Percentiles rank a stretch among this genome's conserved stretches.
These are phyloP conservation scores for Moringa oleifera DNA, from an alignment of 345 rosid species.

Conservation along the genomic window DNA sequence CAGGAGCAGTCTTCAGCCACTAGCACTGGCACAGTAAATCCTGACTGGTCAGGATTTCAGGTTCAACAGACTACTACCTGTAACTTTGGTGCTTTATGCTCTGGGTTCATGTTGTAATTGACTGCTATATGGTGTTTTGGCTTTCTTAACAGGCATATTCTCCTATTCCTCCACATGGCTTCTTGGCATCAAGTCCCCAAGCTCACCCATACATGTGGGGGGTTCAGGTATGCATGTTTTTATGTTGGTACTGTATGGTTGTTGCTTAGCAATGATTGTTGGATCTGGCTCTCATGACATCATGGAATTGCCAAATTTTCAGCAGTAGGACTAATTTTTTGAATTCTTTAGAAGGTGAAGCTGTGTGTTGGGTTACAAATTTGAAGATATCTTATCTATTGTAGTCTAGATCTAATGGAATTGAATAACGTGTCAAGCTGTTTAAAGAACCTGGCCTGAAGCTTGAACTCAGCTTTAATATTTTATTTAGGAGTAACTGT, in stretches of 20 bases:
- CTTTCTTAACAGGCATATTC: constrained; percentile 65
- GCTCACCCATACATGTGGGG: constrained; percentile 99
- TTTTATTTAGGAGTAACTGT: neutral
- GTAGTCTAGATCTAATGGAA: too few species aligned
- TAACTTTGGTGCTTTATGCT: constrained; percentile 2
- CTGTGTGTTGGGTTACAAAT: neutral
- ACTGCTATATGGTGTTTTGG: constrained; percentile 18
- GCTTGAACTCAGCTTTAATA: neutral
- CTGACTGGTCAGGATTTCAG: constrained; percentile 99
- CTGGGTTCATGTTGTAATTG: constrained; percentile 13
- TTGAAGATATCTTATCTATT: neutral
- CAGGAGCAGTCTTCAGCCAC: constrained; percentile 71
- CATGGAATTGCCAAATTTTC: neutral
- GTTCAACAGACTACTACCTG: constrained; percentile 29
- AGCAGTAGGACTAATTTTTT: too few species aligned
- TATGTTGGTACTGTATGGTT: neutral
- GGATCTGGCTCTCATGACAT: neutral
- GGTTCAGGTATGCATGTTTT: constrained; percentile 66
- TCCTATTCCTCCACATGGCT: constrained; percentile 93
- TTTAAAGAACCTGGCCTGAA: neutral
- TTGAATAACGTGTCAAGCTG: too few species aligned
- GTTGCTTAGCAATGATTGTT: neutral
- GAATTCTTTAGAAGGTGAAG: too few species aligned
- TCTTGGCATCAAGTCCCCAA: constrained; percentile 94
- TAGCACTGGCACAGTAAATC: constrained; percentile 54